A percentile compares a stretch with the other conserved stretches of the same genome.
Evolutionary conservation across 2,329 filamentous ascomycete species (phyloP).

Genomic region (Teratosphaeria epicoccoides): DNA sequence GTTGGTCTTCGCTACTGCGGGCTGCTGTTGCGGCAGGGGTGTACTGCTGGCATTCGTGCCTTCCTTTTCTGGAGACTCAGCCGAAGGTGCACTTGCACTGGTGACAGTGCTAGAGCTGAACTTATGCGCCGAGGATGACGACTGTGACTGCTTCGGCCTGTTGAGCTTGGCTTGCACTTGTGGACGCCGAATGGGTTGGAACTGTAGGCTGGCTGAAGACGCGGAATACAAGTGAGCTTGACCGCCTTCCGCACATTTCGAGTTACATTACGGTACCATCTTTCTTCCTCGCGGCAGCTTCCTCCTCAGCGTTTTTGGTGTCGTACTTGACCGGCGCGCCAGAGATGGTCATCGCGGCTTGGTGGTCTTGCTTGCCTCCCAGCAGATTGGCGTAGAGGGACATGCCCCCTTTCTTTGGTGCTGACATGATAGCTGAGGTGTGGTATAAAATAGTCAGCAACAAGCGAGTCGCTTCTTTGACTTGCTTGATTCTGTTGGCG

Average conservation of each 20-base stretch:
- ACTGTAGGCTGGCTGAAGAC: slow-evolving; percentile 56
- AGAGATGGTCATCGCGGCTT: slow-evolving; percentile 57
- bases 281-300: slow-evolving; percentile 46
- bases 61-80: slow-evolving; percentile 16
- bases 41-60: slow-evolving; percentile 10
- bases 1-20: slow-evolving; percentile 30
- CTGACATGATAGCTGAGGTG: slow-evolving; percentile 10
- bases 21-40: slow-evolving; percentile 23
- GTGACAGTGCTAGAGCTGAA: slow-evolving; percentile 18
- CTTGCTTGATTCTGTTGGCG: too few species aligned
- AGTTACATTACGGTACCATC: slow-evolving; percentile 45
- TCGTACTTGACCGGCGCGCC: slow-evolving; percentile 65
- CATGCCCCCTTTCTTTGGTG: slow-evolving; percentile 17
- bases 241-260: slow-evolving; percentile 25
- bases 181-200: slow-evolving; percentile 76
- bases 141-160: slow-evolving; percentile 26
- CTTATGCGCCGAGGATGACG: slow-evolving; percentile 31
- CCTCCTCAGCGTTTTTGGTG: slow-evolving; percentile 40
- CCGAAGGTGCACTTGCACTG: slow-evolving; percentile 15
- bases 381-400: slow-evolving; percentile 66
- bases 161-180: slow-evolving; percentile 56
- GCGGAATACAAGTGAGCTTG: slow-evolving; percentile 35
- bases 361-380: slow-evolving; percentile 39
- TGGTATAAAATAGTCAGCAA: not conserved
- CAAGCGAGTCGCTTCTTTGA: too few species aligned